phyloP scores from a whole-genome alignment of 495 filamentous ascomycete genomes.

The Pyrenula massariospora region DNA sequence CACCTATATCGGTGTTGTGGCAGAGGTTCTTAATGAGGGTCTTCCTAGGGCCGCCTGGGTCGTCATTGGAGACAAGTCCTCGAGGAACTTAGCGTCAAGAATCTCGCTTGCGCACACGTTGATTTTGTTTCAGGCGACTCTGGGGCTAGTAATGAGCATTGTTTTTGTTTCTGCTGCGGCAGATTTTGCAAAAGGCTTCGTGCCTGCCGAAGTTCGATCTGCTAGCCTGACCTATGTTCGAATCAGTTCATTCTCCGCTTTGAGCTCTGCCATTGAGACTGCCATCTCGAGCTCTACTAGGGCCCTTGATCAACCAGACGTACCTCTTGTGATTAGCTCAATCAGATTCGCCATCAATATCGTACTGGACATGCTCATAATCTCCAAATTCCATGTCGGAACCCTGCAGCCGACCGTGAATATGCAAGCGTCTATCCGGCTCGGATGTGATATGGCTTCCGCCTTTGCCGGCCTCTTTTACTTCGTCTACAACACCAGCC shows the following conservation, averaged over 20 bases:
- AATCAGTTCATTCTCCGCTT: slow-evolving; percentile 46
- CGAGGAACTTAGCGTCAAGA: slow-evolving; percentile 37
- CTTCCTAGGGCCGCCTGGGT: slow-evolving; percentile 59
- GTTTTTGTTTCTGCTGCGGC: slow-evolving; percentile 43
- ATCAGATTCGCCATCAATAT: slow-evolving; percentile 57
- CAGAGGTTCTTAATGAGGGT: slow-evolving; percentile 63
- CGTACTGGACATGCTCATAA: slow-evolving; percentile 54
- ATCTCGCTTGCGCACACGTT: slow-evolving; percentile 53
- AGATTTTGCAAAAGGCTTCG: slow-evolving; percentile 48
- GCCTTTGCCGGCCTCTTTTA: slow-evolving; percentile 47
- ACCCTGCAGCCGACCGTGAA: slow-evolving; percentile 41
- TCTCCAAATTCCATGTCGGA: slow-evolving; percentile 56
- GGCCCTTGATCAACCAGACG: slow-evolving; percentile 60
- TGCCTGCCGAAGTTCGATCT: slow-evolving; percentile 43
- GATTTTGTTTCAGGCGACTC: slow-evolving; percentile 41
- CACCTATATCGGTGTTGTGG: slow-evolving; percentile 51
- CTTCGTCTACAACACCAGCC: slow-evolving; percentile 35
- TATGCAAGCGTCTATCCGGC: slow-evolving; percentile 50
- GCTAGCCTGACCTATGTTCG: slow-evolving; percentile 53
- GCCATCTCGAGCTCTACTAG: slow-evolving; percentile 50
- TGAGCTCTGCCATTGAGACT: slow-evolving; percentile 52
- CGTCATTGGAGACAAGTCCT: slow-evolving; percentile 54
- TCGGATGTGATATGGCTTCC: slow-evolving; percentile 47
- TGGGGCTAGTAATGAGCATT: slow-evolving; percentile 50
- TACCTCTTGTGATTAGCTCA: slow-evolving; percentile 57